A percentile compares a stretch with the other conserved stretches of the same genome.
phyloP scores from a whole-genome alignment of 176 grass and related monocot species.

The bread wheat (Triticum aestivum) region IWGSC_CS_RefSeq_v2.1 NC_057801.1:66607052-66607551 shows the following conservation, averaged over 20 bases:
- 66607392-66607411: too few species aligned
- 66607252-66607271: not conserved
- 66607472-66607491: not conserved
- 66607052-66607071: too few species aligned
- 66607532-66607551: not conserved
- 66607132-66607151: too few species aligned
- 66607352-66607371: not conserved
- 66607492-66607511: not conserved
- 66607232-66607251: not conserved
- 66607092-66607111: too few species aligned
- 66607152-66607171: too few species aligned
- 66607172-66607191: too few species aligned
- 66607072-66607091: too few species aligned
- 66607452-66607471: not conserved
- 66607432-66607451: not conserved
- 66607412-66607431: not conserved
- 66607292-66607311: not conserved
- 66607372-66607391: not conserved
- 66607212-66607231: too few species aligned
- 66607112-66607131: too few species aligned
- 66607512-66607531: not conserved
- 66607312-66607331: not conserved
- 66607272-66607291: not conserved
- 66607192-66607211: too few species aligned
- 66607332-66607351: not conserved